Percentiles rank a stretch among this genome's conserved stretches.
phyloP scores from a whole-genome alignment of 2,329 filamentous ascomycete genomes.

The Claviceps pusilla region DNA sequence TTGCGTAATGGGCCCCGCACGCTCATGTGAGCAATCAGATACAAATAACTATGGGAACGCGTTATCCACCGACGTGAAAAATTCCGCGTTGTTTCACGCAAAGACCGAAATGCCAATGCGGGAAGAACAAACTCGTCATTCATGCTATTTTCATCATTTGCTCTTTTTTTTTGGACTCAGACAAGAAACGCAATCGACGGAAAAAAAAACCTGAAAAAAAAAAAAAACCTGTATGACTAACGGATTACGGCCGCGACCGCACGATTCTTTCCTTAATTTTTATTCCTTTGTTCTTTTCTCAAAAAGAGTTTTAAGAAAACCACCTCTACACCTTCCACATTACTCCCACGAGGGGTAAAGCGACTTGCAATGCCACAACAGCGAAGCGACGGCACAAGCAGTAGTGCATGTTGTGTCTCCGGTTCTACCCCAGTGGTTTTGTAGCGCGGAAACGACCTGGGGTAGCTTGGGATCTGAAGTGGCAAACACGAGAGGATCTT shows the following conservation, averaged over 20 bases:
- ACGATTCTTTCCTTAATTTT: background rate
- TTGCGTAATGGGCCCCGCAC: background rate
- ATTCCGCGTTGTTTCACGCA: background rate
- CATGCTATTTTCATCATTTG: background rate
- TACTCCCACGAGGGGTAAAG: background rate
- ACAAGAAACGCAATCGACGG: background rate
- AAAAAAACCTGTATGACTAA: conserved; percentile 4
- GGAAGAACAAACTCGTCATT: background rate
- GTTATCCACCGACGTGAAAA: background rate
- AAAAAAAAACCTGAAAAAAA: too few relatives aligned
- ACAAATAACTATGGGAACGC: background rate
- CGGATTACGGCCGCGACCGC: conserved; percentile 1
- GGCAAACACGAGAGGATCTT: background rate
- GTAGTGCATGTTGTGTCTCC: background rate
- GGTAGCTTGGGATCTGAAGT: background rate
- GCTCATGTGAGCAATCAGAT: background rate
- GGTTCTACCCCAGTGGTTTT: background rate
- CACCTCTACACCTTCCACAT: background rate
- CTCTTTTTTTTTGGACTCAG: background rate
- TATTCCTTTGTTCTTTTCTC: background rate
- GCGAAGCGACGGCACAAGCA: background rate
- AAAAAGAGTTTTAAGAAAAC: background rate
- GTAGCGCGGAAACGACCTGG: background rate
- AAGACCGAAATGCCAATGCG: background rate
- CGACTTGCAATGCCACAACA: background rate